Conservation (phyloP, 345 rosid genomes). For the Eucalyptus pauciflora region DNA sequence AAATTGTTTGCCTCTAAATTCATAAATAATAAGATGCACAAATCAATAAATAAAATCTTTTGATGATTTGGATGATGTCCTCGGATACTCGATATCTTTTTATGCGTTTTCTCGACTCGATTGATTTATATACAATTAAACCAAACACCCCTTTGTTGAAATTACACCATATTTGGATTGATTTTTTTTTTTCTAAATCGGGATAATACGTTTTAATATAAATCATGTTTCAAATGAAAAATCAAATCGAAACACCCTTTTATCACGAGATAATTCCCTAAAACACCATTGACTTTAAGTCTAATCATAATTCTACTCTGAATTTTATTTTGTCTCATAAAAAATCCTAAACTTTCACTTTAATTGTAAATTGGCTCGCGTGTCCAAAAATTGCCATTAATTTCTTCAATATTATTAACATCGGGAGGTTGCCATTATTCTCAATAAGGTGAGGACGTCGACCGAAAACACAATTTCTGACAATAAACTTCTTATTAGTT, state of each 20-base stretch:
- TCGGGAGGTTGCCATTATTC: not conserved
- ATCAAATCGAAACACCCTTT: not conserved
- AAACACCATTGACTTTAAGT: not conserved
- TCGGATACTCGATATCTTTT: not conserved
- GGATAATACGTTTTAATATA: not conserved
- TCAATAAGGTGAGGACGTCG: too few species aligned
- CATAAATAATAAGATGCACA: not conserved
- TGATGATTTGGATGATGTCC: not conserved
- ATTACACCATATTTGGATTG: not conserved
- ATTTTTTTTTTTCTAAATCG: not conserved
- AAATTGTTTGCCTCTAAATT: not conserved
- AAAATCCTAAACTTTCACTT: too few species aligned
- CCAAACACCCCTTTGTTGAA: not conserved
- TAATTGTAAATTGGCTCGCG: not conserved
- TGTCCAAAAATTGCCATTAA: too few species aligned
- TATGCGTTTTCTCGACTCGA: not conserved
- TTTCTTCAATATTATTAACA: too few species aligned
- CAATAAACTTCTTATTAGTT: too few species aligned
- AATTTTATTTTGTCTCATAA: too few species aligned
- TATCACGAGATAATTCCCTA: too few species aligned
- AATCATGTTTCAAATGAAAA: not conserved
- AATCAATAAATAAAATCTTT: not conserved
- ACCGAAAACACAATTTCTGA: too few species aligned
- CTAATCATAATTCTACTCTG: fast-evolving
- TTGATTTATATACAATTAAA: not conserved